Evolutionary conservation across 345 rosid species (phyloP), one percentile per base, ranked within the genome.

Genomic region (Ceriops decandra): DNA sequence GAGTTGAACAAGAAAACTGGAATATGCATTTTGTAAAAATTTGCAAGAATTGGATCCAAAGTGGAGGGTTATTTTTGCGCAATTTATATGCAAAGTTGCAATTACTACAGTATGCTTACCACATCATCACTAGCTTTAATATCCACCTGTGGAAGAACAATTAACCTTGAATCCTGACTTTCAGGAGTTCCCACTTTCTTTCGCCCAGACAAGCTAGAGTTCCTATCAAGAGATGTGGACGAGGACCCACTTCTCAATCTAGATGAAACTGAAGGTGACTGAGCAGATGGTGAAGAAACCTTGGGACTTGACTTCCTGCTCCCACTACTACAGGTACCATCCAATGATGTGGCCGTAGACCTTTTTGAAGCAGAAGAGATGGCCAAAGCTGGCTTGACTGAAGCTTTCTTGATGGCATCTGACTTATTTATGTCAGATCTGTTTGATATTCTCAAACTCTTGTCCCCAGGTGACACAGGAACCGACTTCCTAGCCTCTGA

Each of bases 71-170:
- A 19, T 6, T 49, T 35, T 13, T 47, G 27, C 2, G 72, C 51
- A 52, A 70, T 11, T 30, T 16, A 56, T 27, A 51, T 57, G 16
- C 33, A 7, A 57, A 60, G 51, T 49, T 38, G 51, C 67, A 53
- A 33, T n/a, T 27, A 63, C 33, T 8, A 64, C 31, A 58, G 60
- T 61, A 56, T 70, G 67, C 89, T 86, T 78, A 93, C 99, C 99
- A 89, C 80, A 79, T 91, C 93, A 84, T 93, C 95, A 59, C 96
- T 82, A 69, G 91, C 97, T 82, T 89, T 93, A 54, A 81, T 78
- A 79, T 93, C 99, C 82, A 93, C 95, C 64, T 88, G 95, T 17
- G 99, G 99, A 74, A 93, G 96, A 80, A 86, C 87, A 75, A 93
- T 85, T 60, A 93, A 87, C 60, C 86, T 82, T 8, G 95, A 88